Percentiles rank a stretch among this genome's conserved stretches.
phyloP scores from a whole-genome alignment of 2,329 filamentous ascomycete species.

The Orbilia ellipsospora region DNA sequence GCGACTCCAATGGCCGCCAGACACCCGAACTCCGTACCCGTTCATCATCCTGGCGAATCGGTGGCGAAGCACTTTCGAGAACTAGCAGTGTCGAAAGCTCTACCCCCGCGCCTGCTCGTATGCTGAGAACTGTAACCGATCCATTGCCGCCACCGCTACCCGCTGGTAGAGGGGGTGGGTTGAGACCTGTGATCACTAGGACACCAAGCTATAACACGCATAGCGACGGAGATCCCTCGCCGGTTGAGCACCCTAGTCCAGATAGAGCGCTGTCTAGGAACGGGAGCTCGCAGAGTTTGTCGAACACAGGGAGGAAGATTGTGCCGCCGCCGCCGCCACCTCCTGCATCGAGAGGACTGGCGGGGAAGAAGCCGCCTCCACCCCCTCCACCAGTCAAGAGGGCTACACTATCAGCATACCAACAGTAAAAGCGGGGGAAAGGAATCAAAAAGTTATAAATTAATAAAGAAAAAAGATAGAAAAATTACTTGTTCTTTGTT shows the following conservation, averaged over 20 bases:
- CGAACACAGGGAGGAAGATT: slow-evolving; percentile 48
- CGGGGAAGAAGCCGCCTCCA: slow-evolving; percentile 58
- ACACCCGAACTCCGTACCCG: slow-evolving; percentile 45
- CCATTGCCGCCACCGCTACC: slow-evolving; percentile 47
- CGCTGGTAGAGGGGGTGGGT: slow-evolving; percentile 23
- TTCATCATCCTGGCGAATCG: slow-evolving; percentile 43
- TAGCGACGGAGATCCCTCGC: slow-evolving; percentile 53
- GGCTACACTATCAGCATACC: slow-evolving; percentile 27
- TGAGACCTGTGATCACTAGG: slow-evolving; percentile 40
- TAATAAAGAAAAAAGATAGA: too few species aligned
- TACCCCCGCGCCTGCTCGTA: slow-evolving; percentile 19
- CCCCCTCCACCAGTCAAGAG: slow-evolving; percentile 58
- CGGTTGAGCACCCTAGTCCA: slow-evolving; percentile 54
- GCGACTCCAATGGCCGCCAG: slow-evolving; percentile 41
- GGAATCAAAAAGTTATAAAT: too few species aligned
- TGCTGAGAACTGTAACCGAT: slow-evolving; percentile 51
- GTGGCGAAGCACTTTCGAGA: slow-evolving; percentile 45
- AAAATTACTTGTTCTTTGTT: too few species aligned
- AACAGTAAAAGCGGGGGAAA: too few species aligned
- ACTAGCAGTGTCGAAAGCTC: slow-evolving; percentile 43
- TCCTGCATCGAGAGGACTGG: slow-evolving; percentile 33
- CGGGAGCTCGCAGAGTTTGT: slow-evolving; percentile 42
- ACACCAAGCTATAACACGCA: slow-evolving; percentile 47
- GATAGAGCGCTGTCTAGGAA: slow-evolving; percentile 50
- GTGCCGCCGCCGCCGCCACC: slow-evolving; percentile 58